phyloP scores from a whole-genome alignment of 306 rosid species.

The Hippophae gyantsensis region DNA sequence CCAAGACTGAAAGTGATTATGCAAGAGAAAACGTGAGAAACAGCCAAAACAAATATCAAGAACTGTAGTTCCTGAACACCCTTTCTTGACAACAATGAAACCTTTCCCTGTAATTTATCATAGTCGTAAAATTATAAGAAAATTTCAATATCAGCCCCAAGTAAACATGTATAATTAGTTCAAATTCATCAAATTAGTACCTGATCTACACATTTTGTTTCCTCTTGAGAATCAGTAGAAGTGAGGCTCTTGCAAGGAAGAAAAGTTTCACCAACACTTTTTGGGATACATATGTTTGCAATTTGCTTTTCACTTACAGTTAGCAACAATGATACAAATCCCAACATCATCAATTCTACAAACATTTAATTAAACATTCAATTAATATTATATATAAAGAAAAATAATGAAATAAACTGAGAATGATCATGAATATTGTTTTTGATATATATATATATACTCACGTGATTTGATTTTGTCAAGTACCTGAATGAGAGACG shows the following conservation, averaged over 20 bases:
- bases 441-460: neutral
- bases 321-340: constrained; percentile 38
- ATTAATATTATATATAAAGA: neutral
- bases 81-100: constrained; percentile 34
- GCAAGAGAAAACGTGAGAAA: constrained; percentile 35
- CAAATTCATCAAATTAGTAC: constrained; percentile 1
- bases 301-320: constrained; percentile 29
- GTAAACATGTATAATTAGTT: too few relatives aligned
- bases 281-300: constrained; percentile 43
- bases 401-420: neutral
- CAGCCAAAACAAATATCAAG: constrained; percentile 35
- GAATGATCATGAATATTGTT: neutral
- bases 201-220: constrained; percentile 36
- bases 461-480: constrained; percentile 45
- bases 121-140: neutral
- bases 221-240: constrained; percentile 12
- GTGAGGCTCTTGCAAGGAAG: constrained; percentile 31
- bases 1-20: constrained; percentile 47
- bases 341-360: constrained; percentile 48
- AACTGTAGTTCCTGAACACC: constrained; percentile 35
- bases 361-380: neutral
- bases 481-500: constrained; percentile 37
- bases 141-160: too few relatives aligned
- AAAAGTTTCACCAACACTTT: constrained; percentile 25
- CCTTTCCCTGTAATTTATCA: constrained; percentile 20